Conservation (phyloP, 164 flowering plant species). For the Tinospora cordifolia region DNA sequence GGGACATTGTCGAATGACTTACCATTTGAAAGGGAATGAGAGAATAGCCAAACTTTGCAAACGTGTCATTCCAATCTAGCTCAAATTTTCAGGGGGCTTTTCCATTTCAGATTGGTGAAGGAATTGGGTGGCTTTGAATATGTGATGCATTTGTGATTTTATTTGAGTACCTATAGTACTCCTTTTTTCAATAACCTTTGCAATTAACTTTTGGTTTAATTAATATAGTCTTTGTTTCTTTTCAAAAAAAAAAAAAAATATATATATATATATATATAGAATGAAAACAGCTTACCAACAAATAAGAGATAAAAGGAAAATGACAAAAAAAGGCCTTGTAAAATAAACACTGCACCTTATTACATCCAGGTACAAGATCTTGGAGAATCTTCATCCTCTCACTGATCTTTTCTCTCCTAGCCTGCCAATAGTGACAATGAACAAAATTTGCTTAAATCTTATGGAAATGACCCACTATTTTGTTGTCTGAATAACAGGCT, state of each 20-base stretch:
- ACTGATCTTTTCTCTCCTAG: constrained; percentile 93
- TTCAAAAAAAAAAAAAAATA: neutral
- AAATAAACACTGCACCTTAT: constrained; percentile 50
- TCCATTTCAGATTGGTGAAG: no score
- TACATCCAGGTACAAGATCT: constrained; percentile 97
- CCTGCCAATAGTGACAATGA: constrained; percentile 36
- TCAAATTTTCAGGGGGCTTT: no score
- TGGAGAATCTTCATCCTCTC: constrained; percentile 97
- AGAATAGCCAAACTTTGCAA: neutral
- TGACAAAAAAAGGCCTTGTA: neutral
- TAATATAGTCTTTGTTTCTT: no score
- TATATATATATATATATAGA: no score
- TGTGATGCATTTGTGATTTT: no score
- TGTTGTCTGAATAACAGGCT: neutral
- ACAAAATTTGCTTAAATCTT: constrained; percentile 6
- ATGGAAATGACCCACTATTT: neutral
- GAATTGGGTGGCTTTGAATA: no score
- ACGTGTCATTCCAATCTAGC: neutral
- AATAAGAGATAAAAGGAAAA: neutral
- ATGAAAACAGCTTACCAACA: neutral
- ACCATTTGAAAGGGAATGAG: no score
- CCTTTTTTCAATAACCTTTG: no score
- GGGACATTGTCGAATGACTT: no score
- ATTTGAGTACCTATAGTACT: no score
- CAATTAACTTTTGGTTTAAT: no score